Conservation (phyloP, 1,139 yeast species). For the Yamadazyma mexicana region DNA sequence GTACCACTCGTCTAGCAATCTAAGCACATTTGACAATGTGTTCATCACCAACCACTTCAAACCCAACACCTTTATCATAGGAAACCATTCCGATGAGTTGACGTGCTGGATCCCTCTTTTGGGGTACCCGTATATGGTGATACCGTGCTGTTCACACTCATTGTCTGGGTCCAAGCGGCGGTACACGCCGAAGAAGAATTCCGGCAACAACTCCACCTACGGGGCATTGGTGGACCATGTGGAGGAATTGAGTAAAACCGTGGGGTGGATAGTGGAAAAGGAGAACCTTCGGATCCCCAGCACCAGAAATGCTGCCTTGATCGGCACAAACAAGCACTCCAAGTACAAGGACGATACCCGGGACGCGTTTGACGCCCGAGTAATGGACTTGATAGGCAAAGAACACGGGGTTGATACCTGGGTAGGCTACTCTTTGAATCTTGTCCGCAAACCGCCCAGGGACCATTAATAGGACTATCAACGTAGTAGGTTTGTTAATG, state of each 20-base stretch:
- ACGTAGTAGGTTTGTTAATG: too few species aligned
- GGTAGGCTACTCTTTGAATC: slow-evolving; percentile 74
- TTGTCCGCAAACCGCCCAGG: slow-evolving; percentile 55
- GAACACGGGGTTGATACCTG: slow-evolving; percentile 93
- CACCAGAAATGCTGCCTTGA: slow-evolving; percentile 87
- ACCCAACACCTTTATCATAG: slow-evolving; percentile 75
- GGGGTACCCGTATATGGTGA: slow-evolving; percentile 84
- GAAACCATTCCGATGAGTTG: slow-evolving; percentile 93
- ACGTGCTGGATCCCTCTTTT: slow-evolving; percentile 94
- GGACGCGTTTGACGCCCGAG: slow-evolving; percentile 30
- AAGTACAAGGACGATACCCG: slow-evolving; percentile 23
- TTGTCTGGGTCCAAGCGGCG: slow-evolving; percentile 74
- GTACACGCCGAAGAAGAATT: slow-evolving; percentile 43
- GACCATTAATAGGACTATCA: slow-evolving; percentile 30
- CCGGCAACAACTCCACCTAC: slow-evolving; percentile 54
- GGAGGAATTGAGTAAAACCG: slow-evolving; percentile 59
- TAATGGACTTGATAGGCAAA: slow-evolving; percentile 58
- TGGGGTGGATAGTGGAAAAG: slow-evolving; percentile 84
- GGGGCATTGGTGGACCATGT: slow-evolving; percentile 86
- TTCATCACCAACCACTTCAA: slow-evolving; percentile 67
- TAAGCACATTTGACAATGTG: slow-evolving; percentile 59
- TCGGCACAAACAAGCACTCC: slow-evolving; percentile 49
- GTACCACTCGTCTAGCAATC: slow-evolving; percentile 47
- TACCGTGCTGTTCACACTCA: slow-evolving; percentile 94
- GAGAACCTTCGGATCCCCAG: slow-evolving; percentile 94